Evolutionary conservation across 257 asterid genomes (phyloP).

Genomic region (Fraxinus anomala): DNA sequence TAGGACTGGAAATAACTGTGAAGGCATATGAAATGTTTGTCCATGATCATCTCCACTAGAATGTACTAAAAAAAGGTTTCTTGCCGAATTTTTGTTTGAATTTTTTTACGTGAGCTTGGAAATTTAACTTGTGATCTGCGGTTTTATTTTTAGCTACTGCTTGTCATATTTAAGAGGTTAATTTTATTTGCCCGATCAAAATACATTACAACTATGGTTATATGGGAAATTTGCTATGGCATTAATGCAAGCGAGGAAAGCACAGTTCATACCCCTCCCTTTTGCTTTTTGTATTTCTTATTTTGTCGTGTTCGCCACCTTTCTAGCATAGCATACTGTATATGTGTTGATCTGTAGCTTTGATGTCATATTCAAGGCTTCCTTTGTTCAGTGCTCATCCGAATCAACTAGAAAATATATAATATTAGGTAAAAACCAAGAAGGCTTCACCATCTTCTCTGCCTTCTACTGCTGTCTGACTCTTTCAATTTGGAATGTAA

Average conservation of each 20-base stretch:
- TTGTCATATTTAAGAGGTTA: too few relatives aligned
- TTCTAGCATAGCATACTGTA: background rate
- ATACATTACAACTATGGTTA: too few relatives aligned
- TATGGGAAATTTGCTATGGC: too few relatives aligned
- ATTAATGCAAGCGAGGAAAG: background rate
- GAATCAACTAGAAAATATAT: constrained; percentile 23
- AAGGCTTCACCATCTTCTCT: constrained; percentile 8
- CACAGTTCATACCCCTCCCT: background rate
- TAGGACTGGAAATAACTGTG: too few relatives aligned
- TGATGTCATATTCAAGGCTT: constrained; percentile 32
- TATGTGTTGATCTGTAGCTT: constrained; percentile 23
- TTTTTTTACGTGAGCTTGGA: too few relatives aligned
- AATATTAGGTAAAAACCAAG: background rate
- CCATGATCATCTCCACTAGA: too few relatives aligned
- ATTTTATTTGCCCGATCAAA: too few relatives aligned
- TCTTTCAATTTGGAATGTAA: constrained; percentile 22
- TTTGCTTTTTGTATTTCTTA: constrained; percentile 1
- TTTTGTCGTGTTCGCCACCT: background rate
- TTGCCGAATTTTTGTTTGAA: too few relatives aligned
- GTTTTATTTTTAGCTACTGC: too few relatives aligned
- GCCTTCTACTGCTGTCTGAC: constrained; percentile 21
- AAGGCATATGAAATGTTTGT: too few relatives aligned
- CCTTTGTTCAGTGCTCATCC: constrained; percentile 21
- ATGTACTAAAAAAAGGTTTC: too few relatives aligned
- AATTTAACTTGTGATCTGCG: too few relatives aligned